phyloP scores from a whole-genome alignment of 805 yeast genomes.

The Starmerella lactis-condensi region DNA sequence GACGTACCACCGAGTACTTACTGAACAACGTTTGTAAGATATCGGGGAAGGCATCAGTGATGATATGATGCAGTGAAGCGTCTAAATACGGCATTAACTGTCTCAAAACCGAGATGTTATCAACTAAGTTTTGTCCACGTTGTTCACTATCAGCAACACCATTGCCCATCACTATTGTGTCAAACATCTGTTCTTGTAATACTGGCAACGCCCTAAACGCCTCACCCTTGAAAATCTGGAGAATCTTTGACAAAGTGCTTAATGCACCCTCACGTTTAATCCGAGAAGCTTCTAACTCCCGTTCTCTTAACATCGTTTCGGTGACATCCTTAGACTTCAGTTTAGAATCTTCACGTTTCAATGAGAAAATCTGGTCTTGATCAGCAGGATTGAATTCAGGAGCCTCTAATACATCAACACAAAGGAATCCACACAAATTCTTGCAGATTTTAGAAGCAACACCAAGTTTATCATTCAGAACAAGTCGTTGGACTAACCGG shows the following conservation, averaged over 20 bases:
- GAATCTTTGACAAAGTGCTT: conserved; percentile 42
- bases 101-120: conserved; percentile 64
- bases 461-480: conserved; percentile 37
- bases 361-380: conserved; percentile 42
- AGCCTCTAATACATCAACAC: conserved; percentile 90
- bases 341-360: conserved; percentile 31
- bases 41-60: conserved; percentile 32
- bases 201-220: conserved; percentile 50
- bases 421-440: conserved; percentile 76
- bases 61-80: conserved; percentile 27
- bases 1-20: conserved; percentile 64
- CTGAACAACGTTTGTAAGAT: conserved; percentile 41
- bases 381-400: conserved; percentile 71
- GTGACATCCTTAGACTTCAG: conserved; percentile 40
- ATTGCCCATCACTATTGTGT: conserved; percentile 30
- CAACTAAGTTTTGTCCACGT: conserved; percentile 50
- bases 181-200: conserved; percentile 44
- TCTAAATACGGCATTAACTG: conserved; percentile 51
- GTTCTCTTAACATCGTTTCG: conserved; percentile 31
- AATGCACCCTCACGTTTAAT: conserved; percentile 75
- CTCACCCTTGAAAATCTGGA: conserved; percentile 33
- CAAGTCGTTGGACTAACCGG: conserved; percentile 40
- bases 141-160: conserved; percentile 8
- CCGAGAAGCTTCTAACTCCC: conserved; percentile 35
- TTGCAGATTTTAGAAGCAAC: conserved; percentile 79